phyloP scores from a whole-genome alignment of 352 stramenopile genomes.

The Globisporangium mamillatum region DNA sequence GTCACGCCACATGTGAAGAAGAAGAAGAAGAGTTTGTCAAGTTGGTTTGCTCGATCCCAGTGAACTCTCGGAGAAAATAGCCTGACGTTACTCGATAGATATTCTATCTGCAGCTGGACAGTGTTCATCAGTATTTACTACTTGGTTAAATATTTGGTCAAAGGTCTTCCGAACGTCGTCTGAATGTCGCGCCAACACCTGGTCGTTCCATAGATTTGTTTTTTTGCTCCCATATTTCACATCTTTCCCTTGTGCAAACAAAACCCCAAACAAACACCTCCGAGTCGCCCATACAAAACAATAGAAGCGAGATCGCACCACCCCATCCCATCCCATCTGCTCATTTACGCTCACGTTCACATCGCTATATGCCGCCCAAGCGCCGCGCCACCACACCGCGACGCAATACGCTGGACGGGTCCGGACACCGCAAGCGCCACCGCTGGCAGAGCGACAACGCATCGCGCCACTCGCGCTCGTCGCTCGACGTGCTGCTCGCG shows the following conservation, averaged over 20 bases:
- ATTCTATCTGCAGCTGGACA: too few relatives aligned
- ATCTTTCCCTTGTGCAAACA: background rate
- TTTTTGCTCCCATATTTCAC: background rate
- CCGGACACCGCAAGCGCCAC: slow-evolving; percentile 4
- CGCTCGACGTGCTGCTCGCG: slow-evolving; percentile 30
- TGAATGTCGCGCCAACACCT: background rate
- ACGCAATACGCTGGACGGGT: background rate
- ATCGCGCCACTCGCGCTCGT: slow-evolving; percentile 15
- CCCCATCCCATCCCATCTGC: background rate
- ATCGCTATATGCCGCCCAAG: background rate
- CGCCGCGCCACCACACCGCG: too few relatives aligned
- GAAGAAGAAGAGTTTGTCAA: too few relatives aligned
- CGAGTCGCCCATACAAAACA: background rate
- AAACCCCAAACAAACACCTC: too few relatives aligned
- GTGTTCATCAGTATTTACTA: too few relatives aligned
- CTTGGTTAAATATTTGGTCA: too few relatives aligned
- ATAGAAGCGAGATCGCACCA: background rate
- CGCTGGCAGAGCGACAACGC: slow-evolving; percentile 15
- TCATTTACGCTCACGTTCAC: background rate
- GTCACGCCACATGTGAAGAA: too few relatives aligned
- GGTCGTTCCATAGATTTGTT: background rate
- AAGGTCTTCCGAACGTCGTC: slow-evolving; percentile 4
- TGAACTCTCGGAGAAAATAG: too few relatives aligned
- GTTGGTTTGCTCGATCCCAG: too few relatives aligned
- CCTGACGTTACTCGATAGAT: too few relatives aligned